Evolutionary conservation across 2,329 filamentous ascomycete genomes (phyloP).

Genomic region (Didymella keratinophila): DNA sequence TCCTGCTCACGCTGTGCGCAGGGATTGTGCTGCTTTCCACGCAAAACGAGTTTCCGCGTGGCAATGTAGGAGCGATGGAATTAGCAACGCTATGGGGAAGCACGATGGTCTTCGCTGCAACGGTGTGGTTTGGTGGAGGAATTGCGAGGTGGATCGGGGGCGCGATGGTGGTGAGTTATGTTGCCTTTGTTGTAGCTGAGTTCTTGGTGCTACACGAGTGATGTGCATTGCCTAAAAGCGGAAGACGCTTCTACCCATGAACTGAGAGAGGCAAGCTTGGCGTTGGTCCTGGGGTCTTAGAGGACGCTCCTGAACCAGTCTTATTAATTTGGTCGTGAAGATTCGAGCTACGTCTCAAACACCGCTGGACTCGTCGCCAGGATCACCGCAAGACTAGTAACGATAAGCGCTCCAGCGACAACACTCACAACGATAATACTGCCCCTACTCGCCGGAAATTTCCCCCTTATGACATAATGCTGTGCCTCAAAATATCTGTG

Average conservation of each 20-base stretch:
- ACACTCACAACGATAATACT: constrained; percentile 74
- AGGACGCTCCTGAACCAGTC: no score
- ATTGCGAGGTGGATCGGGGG: background rate
- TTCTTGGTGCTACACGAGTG: background rate
- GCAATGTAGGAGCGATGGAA: background rate
- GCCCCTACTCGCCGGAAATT: constrained; percentile 80
- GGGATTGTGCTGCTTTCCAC: background rate
- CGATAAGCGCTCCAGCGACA: constrained; percentile 67
- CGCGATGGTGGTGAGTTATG: background rate
- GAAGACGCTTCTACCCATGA: no score
- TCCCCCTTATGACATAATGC: constrained; percentile 79
- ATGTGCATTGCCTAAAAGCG: background rate
- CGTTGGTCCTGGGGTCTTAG: no score
- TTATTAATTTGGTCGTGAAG: no score
- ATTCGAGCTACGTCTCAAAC: background rate
- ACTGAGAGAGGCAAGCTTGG: no score
- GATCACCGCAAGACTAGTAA: constrained; percentile 67
- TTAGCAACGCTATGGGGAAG: background rate
- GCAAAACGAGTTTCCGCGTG: background rate
- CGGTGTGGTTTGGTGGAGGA: background rate
- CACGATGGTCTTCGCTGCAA: background rate
- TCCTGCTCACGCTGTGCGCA: background rate
- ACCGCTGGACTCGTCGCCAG: constrained; percentile 60
- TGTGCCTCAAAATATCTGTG: constrained; percentile 80
- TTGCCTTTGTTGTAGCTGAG: background rate